Percentiles rank a stretch among this genome's conserved stretches.
phyloP scores from a whole-genome alignment of 768 basidiomycete species.

The Mycena kentingensis region DNA sequence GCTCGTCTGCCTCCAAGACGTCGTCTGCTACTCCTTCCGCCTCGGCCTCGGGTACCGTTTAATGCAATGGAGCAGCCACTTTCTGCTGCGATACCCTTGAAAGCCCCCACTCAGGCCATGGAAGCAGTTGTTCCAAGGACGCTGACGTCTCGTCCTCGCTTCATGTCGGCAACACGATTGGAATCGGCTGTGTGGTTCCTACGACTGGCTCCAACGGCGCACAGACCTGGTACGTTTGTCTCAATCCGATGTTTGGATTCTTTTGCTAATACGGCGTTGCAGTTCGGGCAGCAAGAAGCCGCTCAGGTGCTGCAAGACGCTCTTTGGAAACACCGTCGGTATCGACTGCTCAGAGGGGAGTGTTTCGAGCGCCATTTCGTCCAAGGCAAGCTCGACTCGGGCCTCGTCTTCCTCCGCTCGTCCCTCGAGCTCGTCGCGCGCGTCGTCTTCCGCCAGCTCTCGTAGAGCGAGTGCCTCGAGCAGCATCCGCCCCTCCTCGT shows the following conservation, averaged over 20 bases:
- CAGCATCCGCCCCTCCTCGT: too few relatives aligned
- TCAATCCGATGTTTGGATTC: too few relatives aligned
- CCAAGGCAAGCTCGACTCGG: not conserved
- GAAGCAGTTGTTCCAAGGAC: not conserved
- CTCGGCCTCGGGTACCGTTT: conserved; percentile 1
- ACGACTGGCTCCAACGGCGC: not conserved
- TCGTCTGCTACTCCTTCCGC: too few relatives aligned
- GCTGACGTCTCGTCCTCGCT: conserved; percentile 2
- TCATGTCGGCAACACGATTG: conserved; percentile 1
- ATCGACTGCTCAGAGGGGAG: conserved; percentile 6
- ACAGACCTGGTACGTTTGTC: conserved; percentile 5
- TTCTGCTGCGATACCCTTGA: conserved; percentile 9
- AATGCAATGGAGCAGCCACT: not conserved
- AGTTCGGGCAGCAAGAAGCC: conserved; percentile 4
- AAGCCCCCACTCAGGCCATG: not conserved
- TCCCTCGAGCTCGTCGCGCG: not conserved
- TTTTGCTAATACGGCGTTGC: not conserved
- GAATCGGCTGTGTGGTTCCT: not conserved
- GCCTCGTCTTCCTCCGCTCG: not conserved
- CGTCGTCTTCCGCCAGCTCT: too few relatives aligned
- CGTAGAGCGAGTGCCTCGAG: too few relatives aligned
- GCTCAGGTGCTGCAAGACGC: conserved; percentile 9
- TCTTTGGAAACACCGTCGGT: conserved; percentile 1
- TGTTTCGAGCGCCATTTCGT: not conserved
- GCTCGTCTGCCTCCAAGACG: too few relatives aligned